A percentile compares a stretch with the other conserved stretches of the same genome.
Conservation (phyloP, 1,284 basidiomycete species). For the Naganishia albida region DNA sequence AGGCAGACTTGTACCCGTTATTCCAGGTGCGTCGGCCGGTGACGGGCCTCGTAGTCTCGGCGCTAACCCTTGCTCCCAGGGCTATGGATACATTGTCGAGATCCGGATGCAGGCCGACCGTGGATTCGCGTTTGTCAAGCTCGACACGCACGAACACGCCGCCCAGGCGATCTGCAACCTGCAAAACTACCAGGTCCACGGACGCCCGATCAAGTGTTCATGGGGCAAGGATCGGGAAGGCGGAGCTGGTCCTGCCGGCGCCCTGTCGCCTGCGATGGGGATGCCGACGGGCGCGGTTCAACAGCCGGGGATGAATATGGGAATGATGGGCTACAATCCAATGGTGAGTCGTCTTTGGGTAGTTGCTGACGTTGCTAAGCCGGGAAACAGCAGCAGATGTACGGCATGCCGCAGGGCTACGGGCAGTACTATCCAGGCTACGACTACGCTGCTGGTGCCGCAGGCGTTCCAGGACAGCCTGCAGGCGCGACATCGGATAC, state of each 20-base stretch:
- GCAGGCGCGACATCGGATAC: constrained; percentile 16
- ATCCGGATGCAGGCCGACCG: constrained; percentile 98
- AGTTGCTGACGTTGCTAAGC: neutral
- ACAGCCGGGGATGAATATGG: constrained; percentile 32
- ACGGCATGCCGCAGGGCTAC: constrained; percentile 44
- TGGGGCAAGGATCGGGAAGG: constrained; percentile 88
- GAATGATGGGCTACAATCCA: constrained; percentile 32
- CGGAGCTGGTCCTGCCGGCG: constrained; percentile 1
- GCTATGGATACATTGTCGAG: constrained; percentile 95
- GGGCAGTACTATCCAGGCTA: constrained; percentile 46
- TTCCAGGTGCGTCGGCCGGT: constrained; percentile 59
- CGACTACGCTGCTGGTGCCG: constrained; percentile 37
- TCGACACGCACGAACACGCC: constrained; percentile 96
- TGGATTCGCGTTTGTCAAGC: constrained; percentile 97
- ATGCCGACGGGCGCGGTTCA: constrained; percentile 18
- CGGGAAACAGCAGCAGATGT: constrained; percentile 38
- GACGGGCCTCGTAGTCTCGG: neutral
- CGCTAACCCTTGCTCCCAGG: constrained; percentile 57
- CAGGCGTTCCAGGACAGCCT: constrained; percentile 47
- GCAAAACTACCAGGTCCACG: constrained; percentile 92
- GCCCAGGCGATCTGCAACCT: constrained; percentile 95
- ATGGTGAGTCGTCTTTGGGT: constrained; percentile 24
- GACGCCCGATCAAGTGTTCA: constrained; percentile 91
- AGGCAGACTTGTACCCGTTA: constrained; percentile 90
- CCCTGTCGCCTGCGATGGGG: constrained; percentile 2